Conservation (phyloP, 257 asterid genomes). For the Lycium ferocissimum region DNA sequence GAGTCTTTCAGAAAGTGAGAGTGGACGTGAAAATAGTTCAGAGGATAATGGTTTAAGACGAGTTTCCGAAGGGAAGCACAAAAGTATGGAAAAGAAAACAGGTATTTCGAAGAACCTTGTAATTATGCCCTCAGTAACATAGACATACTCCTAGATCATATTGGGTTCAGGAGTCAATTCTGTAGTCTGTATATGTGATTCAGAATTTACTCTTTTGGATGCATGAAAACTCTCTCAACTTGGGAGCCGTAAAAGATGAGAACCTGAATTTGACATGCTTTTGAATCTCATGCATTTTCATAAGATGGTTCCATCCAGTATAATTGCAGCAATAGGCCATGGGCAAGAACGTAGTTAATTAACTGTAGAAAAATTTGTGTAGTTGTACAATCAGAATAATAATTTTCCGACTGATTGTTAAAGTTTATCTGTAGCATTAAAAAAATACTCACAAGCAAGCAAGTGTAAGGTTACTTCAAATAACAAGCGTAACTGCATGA, state of each 20-base stretch:
- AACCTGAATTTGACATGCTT: conserved; percentile 1
- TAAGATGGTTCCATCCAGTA: background rate
- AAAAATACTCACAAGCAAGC: background rate
- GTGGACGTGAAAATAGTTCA: conserved; percentile 57
- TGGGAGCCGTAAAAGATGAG: background rate
- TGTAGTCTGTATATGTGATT: background rate
- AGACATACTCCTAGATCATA: background rate
- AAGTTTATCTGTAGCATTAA: background rate
- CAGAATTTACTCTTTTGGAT: background rate
- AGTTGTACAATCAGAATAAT: background rate
- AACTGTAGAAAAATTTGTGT: background rate
- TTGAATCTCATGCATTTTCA: background rate
- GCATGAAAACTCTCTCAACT: background rate
- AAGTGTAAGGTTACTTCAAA: background rate
- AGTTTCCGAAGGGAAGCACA: conserved; percentile 48
- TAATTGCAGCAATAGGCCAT: conserved; percentile 6
- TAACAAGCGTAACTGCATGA: background rate
- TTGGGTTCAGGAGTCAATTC: background rate
- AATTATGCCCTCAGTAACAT: background rate
- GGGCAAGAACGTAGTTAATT: background rate
- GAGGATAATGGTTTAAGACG: conserved; percentile 48
- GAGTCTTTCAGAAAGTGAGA: conserved; percentile 66
- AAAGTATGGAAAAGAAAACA: conserved; percentile 51
- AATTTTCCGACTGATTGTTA: background rate
- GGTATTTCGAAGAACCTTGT: conserved; percentile 26